These are phyloP conservation scores for Termitomyces sp. DNA, from an alignment of 768 basidiomycete species.

Conservation along the genomic window DNA sequence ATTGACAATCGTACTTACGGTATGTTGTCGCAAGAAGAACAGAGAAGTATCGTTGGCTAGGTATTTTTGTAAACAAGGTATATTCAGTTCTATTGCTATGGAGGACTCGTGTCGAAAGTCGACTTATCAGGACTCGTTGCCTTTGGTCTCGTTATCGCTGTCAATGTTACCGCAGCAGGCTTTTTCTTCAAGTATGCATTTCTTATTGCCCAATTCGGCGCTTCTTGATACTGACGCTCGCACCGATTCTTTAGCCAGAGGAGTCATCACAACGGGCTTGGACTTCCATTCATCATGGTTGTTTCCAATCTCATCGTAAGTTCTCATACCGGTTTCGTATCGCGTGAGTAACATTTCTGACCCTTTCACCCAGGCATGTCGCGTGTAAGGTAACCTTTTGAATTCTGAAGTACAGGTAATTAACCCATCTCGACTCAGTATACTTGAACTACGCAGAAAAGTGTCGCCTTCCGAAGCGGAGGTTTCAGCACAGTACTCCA, in stretches of 20 bases:
- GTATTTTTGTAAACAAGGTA: constrained; percentile 34
- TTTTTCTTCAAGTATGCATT: constrained; percentile 29
- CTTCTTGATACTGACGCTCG: not conserved
- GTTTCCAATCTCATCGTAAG: constrained; percentile 31
- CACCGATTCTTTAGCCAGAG: constrained; percentile 20
- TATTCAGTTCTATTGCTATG: not conserved
- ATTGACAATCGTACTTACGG: constrained; percentile 27
- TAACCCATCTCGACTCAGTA: constrained; percentile 18
- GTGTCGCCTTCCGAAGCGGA: constrained; percentile 26
- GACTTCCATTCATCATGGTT: constrained; percentile 29
- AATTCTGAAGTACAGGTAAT: not conserved
- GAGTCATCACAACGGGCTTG: constrained; percentile 25
- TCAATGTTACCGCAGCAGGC: constrained; percentile 23
- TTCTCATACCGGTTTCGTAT: not conserved
- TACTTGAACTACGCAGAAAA: constrained; percentile 33
- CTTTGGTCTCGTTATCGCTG: constrained; percentile 23
- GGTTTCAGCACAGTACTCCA: constrained; percentile 23
- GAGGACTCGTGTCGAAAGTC: not conserved
- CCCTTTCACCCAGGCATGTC: constrained; percentile 25
- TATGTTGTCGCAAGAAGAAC: constrained; percentile 21
- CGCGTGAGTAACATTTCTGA: not conserved
- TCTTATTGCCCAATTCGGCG: not conserved
- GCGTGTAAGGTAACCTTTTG: constrained; percentile 20
- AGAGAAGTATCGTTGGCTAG: constrained; percentile 25
- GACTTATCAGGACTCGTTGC: constrained; percentile 23